Evolutionary conservation across 306 rosid species (phyloP).

Genomic region (Mimosa bimucronata): DNA sequence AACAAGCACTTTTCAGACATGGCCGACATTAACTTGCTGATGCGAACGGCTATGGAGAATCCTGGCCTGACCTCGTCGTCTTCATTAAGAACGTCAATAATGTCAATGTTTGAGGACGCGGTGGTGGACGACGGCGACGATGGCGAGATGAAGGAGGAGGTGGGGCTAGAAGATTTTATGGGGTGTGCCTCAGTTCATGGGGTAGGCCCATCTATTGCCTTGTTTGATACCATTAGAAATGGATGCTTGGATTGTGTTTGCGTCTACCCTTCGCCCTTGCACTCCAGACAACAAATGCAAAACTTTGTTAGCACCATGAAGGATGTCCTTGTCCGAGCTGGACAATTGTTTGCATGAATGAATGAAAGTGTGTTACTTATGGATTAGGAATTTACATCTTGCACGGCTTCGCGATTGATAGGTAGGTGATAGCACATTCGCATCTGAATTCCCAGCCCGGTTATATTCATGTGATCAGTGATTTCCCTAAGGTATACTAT

Average conservation of each 20-base stretch:
- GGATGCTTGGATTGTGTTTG: constrained; percentile 62
- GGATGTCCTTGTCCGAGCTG: constrained; percentile 48
- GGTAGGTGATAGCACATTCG: background rate
- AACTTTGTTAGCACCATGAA: constrained; percentile 53
- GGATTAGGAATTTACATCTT: background rate
- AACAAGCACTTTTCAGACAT: constrained; percentile 65
- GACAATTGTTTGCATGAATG: constrained; percentile 13
- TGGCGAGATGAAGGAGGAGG: background rate
- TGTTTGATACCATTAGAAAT: constrained; percentile 59
- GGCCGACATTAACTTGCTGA: constrained; percentile 61
- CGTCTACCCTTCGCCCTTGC: constrained; percentile 69
- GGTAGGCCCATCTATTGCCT: constrained; percentile 64
- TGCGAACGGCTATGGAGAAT: constrained; percentile 64
- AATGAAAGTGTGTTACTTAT: background rate
- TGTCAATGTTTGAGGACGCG: constrained; percentile 68
- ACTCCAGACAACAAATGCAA: constrained; percentile 57
- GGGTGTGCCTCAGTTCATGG: constrained; percentile 77
- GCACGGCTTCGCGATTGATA: background rate
- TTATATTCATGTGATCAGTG: too few relatives aligned
- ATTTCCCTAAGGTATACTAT: background rate
- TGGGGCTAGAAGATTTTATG: constrained; percentile 62
- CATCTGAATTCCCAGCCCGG: background rate
- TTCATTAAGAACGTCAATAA: constrained; percentile 50
- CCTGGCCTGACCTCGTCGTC: constrained; percentile 60
- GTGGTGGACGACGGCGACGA: constrained; percentile 48